Base-by-base conservation (phyloP, 2,329 filamentous ascomycete genomes). In the Pseudocercospora eumusae region DNA sequence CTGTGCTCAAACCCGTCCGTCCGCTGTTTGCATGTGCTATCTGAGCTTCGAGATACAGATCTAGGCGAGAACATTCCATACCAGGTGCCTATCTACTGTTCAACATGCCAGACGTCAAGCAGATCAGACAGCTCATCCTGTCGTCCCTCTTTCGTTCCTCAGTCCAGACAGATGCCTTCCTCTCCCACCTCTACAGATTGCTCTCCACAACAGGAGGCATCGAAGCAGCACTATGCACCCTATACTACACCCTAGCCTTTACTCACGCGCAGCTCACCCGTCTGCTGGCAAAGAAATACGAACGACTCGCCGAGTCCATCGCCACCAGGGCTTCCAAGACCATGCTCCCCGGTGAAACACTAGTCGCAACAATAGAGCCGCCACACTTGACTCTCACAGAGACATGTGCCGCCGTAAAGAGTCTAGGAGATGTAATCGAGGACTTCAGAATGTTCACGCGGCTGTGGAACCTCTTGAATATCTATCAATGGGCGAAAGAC, bases 381-480 rank as follows among this genome's bases (percentile, higher is more conserved):
- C 74, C 77, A 1, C 71, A 71, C 28, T 64, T 74, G 28, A 54
- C 36, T 2, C 72, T 79, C 18, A 73, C 71, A 4, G 70, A 75
- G 23, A 64, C 70, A 0, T 71, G 74, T 4, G 70, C 69, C 1
- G 69, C 71, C 13, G 70, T 75, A 6, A 78, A 76, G 62, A 72
- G 76, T 13, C 81, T 96, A 13, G 85, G 87, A 18, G 81, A 77
- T 33, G 79, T 93, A 57, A 81, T 95, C 52, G 83, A 82, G 68
- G 90, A 95, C 72, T 85, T 87, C 64, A 82, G 90, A 64, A 88
- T 87, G 62, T 91, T 93, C 73, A 79, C 85, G 65, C 84, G 92
- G 0, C 81, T 97, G 28, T 96, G 91, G 88, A 88, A 86, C 0
- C 74, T 93, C 70, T 70, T 96, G 72, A 87, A 87, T 56, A 81